phyloP scores from a whole-genome alignment of 305 asterid genomes.

The Striga hermonthica region DNA sequence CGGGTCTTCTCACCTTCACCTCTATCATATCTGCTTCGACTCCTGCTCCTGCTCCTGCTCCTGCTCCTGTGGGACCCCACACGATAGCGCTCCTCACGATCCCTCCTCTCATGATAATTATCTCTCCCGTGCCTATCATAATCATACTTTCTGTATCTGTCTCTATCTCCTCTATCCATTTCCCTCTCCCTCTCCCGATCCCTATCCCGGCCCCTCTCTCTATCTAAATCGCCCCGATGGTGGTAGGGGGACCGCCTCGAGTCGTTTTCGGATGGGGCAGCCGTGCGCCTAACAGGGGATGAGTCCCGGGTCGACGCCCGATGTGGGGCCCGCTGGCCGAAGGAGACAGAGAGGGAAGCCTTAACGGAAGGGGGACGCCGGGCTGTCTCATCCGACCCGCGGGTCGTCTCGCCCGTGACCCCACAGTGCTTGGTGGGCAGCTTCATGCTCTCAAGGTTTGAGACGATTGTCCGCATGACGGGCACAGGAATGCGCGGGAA shows the following conservation, averaged over 20 bases:
- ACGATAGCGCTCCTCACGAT: constrained; percentile 49
- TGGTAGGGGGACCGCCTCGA: too few relatives aligned
- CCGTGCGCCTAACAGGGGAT: constrained; percentile 85
- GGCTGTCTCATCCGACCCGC: constrained; percentile 91
- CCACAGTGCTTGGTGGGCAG: constrained; percentile 86
- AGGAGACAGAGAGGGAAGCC: constrained; percentile 95
- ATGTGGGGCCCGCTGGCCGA: constrained; percentile 98
- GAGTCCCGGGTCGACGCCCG: constrained; percentile 97
- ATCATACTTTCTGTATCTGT: constrained; percentile 35
- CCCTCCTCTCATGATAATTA: constrained; percentile 36
- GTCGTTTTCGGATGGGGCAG: constrained; percentile 66
- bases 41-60: constrained; percentile 49
- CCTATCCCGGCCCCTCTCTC: too few relatives aligned
- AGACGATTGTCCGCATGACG: constrained; percentile 57
- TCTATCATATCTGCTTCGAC: constrained; percentile 45
- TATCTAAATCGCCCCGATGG: too few relatives aligned
- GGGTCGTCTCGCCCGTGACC: constrained; percentile 80
- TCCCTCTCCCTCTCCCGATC: constrained; percentile 51
- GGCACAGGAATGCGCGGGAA: constrained; percentile 95
- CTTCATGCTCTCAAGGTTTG: constrained; percentile 82
- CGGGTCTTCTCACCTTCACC: constrained; percentile 34
- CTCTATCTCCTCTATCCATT: constrained; percentile 38
- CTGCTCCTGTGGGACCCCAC: constrained; percentile 48
- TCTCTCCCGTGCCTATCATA: constrained; percentile 42
- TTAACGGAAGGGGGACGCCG: constrained; percentile 98